Conservation (phyloP, 2,329 filamentous ascomycete species). For the Talaromyces sp. region DNA sequence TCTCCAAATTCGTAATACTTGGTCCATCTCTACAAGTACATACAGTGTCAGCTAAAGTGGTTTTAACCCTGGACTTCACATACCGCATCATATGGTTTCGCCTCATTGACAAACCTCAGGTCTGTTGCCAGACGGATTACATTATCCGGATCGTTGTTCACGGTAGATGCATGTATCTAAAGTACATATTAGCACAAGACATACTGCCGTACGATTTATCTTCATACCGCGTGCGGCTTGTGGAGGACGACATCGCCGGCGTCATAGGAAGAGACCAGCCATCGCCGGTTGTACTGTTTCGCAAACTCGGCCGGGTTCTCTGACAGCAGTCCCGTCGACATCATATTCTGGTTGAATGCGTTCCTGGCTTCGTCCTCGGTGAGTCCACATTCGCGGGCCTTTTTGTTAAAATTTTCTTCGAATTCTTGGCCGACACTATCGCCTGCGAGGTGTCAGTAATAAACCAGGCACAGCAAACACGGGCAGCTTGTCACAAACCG, state of each 20-base stretch:
- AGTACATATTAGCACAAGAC: neutral
- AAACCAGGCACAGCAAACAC: neutral
- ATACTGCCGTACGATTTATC: neutral
- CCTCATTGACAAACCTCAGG: slow-evolving; percentile 52
- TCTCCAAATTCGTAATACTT: slow-evolving; percentile 8
- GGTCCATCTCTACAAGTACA: slow-evolving; percentile 1
- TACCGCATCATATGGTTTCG: slow-evolving; percentile 47
- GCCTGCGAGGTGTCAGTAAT: slow-evolving; percentile 21
- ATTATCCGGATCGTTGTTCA: slow-evolving; percentile 50
- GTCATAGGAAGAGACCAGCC: slow-evolving; percentile 52
- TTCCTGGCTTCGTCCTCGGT: slow-evolving; percentile 48
- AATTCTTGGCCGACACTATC: slow-evolving; percentile 46
- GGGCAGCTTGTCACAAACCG: slow-evolving; percentile 13
- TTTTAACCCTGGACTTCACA: neutral
- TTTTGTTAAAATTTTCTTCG: slow-evolving; percentile 37
- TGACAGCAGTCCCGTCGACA: slow-evolving; percentile 50
- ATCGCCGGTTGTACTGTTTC: slow-evolving; percentile 41
- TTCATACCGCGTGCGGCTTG: slow-evolving; percentile 33
- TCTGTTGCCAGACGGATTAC: slow-evolving; percentile 54
- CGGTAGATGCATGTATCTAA: slow-evolving; percentile 55
- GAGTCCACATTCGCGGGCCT: slow-evolving; percentile 47
- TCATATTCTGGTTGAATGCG: slow-evolving; percentile 59
- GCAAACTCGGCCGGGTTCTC: slow-evolving; percentile 46
- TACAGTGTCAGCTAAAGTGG: neutral
- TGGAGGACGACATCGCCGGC: slow-evolving; percentile 48